Evolutionary conservation across 768 basidiomycete genomes (phyloP), one percentile per base, ranked within the genome.

Genomic region (Coprinopsis sp.): DNA sequence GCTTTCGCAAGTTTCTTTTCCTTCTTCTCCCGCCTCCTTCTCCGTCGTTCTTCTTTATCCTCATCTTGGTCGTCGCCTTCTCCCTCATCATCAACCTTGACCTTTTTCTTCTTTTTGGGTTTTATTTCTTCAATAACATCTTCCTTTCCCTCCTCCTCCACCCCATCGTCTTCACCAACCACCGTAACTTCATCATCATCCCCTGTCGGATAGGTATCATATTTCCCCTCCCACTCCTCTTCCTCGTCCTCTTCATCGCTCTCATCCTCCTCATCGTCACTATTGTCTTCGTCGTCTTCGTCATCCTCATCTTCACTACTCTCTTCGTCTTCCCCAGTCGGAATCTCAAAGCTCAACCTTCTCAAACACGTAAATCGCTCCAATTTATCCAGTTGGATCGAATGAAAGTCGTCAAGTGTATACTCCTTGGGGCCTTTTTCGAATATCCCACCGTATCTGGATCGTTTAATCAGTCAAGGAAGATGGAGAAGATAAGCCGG

Each of bases 331-430:
- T 78, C 83, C 19, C 81, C 81, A 0, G 75, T 77, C 7, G 77
- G 74, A 42, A 90, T 79, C 18, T 77, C 62, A 6, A 85, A 66
- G 5, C 70, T 79, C 44, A 79, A 83, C 37, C 76, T 69, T 62
- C 85, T 88, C 56, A 93, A 68, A 54, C 90, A 91, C 2, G 71
- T 61, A 57, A 78, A 94, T 8, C 74, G 66, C 31, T 94, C 92
- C 64, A 94, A 68, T 62, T 94, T 94, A 57, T 93, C 91, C 16
- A 96, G 71, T 48, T 82, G 77, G 10, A 96, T 64, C 2, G 78
- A 71, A 63, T 91, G 72, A 57, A 94, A 96, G 56, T 95, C 93
- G 58, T 93, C 91, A 5, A 96, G 69, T 0, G 91, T 94, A 54
- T 87, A 92, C 63, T 96, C 92, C 19, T 80, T 77, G 11, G 85